A percentile compares a stretch with the other conserved stretches of the same genome.
phyloP scores from a whole-genome alignment of 345 rosid species.

The Eucalyptus sideroxylon region DNA sequence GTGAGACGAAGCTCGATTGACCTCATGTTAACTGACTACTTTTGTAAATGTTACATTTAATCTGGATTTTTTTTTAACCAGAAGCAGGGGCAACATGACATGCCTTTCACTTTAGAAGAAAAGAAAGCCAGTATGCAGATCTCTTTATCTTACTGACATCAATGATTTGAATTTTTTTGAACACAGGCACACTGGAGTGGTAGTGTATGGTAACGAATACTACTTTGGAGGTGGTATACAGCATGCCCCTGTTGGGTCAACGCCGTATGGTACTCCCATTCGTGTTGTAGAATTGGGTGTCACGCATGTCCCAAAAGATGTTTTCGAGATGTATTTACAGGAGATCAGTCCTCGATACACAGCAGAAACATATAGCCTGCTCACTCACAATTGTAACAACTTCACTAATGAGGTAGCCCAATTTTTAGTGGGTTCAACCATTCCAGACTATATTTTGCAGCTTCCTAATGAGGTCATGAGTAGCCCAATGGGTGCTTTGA shows the following conservation, averaged over 20 bases:
- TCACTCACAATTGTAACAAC: conserved; percentile 88
- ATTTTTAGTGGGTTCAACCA: conserved; percentile 69
- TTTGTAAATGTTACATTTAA: neutral
- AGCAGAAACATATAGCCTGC: conserved; percentile 67
- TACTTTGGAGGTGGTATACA: conserved; percentile 94
- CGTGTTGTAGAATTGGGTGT: conserved; percentile 66
- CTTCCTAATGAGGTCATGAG: conserved; percentile 81
- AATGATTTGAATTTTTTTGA: neutral
- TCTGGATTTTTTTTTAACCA: neutral
- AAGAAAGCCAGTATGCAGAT: neutral
- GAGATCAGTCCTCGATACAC: conserved; percentile 88
- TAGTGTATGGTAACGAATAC: conserved; percentile 76
- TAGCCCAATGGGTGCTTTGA: conserved; percentile 92
- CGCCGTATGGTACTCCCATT: conserved; percentile 71
- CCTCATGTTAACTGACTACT: neutral
- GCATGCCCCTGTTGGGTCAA: conserved; percentile 40
- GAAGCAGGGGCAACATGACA: neutral
- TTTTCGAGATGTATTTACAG: conserved; percentile 78
- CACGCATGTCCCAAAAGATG: conserved; percentile 77
- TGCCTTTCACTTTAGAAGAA: neutral
- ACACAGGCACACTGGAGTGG: conserved; percentile 87
- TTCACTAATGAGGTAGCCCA: conserved; percentile 87
- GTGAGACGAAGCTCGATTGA: neutral
- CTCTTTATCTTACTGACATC: neutral
- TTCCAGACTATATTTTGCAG: conserved; percentile 81